Percentiles rank a stretch among this genome's conserved stretches.
These are phyloP conservation scores for Wickerhamiella domercqiae DNA, from an alignment of 805 yeast species.

Conservation along the genomic window DNA sequence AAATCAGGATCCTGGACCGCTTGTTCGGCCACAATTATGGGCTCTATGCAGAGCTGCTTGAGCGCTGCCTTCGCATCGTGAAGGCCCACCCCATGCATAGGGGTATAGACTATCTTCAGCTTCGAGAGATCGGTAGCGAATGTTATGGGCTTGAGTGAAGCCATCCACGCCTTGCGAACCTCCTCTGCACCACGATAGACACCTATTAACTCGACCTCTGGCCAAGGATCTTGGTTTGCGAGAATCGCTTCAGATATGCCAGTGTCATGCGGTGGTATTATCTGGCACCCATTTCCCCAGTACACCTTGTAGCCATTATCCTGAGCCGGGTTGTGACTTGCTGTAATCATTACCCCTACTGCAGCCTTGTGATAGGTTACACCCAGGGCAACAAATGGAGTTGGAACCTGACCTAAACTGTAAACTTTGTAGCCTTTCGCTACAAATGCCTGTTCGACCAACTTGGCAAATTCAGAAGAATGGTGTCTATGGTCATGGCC, in stretches of 20 bases:
- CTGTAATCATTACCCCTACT: slow-evolving; percentile 73
- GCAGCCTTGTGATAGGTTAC: slow-evolving; percentile 48
- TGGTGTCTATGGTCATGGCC: slow-evolving; percentile 88
- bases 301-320: slow-evolving; percentile 94
- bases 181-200: not conserved
- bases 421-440: slow-evolving; percentile 54
- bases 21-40: slow-evolving; percentile 45
- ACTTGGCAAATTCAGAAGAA: slow-evolving; percentile 62
- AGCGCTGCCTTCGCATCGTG: slow-evolving; percentile 37
- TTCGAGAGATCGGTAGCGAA: not conserved
- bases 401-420: slow-evolving; percentile 36
- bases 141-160: not conserved
- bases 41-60: slow-evolving; percentile 24
- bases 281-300: slow-evolving; percentile 88
- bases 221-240: slow-evolving; percentile 46
- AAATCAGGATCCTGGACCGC: slow-evolving; percentile 68
- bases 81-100: slow-evolving; percentile 90
- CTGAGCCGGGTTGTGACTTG: slow-evolving; percentile 28
- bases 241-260: slow-evolving; percentile 54
- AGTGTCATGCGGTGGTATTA: slow-evolving; percentile 78
- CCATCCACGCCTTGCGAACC: not conserved
- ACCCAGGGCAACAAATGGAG: slow-evolving; percentile 86
- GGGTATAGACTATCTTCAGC: slow-evolving; percentile 57
- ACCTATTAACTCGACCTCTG: slow-evolving; percentile 2
- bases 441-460: slow-evolving; percentile 63